A percentile compares a stretch with the other conserved stretches of the same genome.
Conservation (phyloP, 208 protist species). For the Leishmania amazonensis region DNA sequence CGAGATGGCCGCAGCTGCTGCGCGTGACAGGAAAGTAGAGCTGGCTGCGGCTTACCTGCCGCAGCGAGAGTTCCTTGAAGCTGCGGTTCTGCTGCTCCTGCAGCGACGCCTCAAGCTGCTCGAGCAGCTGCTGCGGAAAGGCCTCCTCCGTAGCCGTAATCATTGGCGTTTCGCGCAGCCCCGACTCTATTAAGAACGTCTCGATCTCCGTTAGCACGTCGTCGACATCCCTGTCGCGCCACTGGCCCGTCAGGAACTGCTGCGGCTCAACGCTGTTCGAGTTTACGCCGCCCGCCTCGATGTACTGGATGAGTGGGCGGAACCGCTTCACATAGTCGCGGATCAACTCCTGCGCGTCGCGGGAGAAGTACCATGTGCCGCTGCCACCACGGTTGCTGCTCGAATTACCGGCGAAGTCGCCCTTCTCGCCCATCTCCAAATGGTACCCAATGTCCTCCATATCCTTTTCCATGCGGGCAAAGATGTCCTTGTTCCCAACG, state of each 20-base stretch:
- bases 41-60: constrained; percentile 53
- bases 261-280: constrained; percentile 65
- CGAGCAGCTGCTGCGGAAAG: constrained; percentile 57
- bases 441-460: constrained; percentile 62
- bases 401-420: constrained; percentile 58
- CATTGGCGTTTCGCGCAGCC: constrained; percentile 70
- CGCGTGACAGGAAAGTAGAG: constrained; percentile 83
- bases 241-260: constrained; percentile 74
- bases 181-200: constrained; percentile 51
- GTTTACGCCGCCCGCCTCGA: constrained; percentile 60
- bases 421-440: constrained; percentile 65
- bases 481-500: constrained; percentile 66
- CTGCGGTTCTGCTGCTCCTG: constrained; percentile 34
- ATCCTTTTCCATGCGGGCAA: constrained; percentile 74
- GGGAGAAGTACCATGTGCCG: constrained; percentile 86
- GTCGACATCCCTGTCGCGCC: constrained; percentile 56
- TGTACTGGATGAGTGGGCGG: constrained; percentile 63
- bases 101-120: constrained; percentile 67
- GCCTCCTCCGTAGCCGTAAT: constrained; percentile 75
- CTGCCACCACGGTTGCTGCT: constrained; percentile 46
- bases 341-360: constrained; percentile 62
- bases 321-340: constrained; percentile 66
- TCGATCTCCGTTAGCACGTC: constrained; percentile 81
- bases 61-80: constrained; percentile 45
- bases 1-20: constrained; percentile 63